phyloP scores from a whole-genome alignment of 306 rosid genomes.

The Phaseolus lunatus region DNA sequence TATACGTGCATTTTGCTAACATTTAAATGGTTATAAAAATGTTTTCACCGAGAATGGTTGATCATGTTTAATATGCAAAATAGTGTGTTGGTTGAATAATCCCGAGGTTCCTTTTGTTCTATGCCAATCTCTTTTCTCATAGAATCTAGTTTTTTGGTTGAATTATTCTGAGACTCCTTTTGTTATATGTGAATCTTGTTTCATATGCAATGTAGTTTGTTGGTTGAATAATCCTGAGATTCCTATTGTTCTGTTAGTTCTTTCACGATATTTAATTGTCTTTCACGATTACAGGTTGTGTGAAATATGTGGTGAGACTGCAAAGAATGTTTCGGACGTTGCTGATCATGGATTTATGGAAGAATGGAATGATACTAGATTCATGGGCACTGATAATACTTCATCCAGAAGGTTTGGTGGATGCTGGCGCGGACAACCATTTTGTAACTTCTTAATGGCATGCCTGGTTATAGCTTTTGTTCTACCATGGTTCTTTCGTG shows the following conservation, averaged over 20 bases:
- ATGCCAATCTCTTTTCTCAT: too few relatives aligned
- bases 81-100: too few relatives aligned
- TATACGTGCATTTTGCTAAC: too few relatives aligned
- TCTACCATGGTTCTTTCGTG: conserved; percentile 92
- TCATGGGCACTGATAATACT: conserved; percentile 41
- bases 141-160: too few relatives aligned
- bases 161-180: too few relatives aligned
- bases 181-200: too few relatives aligned
- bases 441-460: conserved; percentile 93
- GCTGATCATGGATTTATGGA: conserved; percentile 64
- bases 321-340: conserved; percentile 62
- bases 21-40: conserved; percentile 2
- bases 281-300: conserved; percentile 60
- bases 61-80: not conserved
- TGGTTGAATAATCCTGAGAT: too few relatives aligned
- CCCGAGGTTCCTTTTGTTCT: conserved; percentile 11
- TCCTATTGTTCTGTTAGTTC: conserved; percentile 25
- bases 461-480: conserved; percentile 91
- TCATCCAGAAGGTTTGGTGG: conserved; percentile 49
- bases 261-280: conserved; percentile 5
- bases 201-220: conserved; percentile 2
- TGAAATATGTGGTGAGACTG: conserved; percentile 89
- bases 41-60: not conserved
- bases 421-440: conserved; percentile 85
- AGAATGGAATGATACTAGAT: conserved; percentile 77